Percentiles rank a stretch among this genome's conserved stretches.
Evolutionary conservation across 805 yeast species (phyloP).

Genomic region (Blastobotrys mokoenaii): DNA sequence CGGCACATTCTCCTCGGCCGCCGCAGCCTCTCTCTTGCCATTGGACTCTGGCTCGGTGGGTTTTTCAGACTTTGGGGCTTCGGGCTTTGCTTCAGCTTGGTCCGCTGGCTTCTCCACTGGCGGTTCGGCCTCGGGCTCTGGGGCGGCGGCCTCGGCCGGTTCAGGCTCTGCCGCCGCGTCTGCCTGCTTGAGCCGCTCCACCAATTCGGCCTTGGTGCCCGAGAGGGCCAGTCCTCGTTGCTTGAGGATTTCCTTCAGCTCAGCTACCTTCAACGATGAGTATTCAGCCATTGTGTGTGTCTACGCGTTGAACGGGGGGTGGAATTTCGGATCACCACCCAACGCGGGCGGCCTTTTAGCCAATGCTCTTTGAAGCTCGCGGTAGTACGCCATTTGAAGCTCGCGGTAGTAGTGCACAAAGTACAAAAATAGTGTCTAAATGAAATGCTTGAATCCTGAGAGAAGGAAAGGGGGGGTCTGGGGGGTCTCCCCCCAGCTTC

Average conservation of each 20-base stretch:
- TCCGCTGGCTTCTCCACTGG: not conserved
- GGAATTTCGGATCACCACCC: too few relatives aligned
- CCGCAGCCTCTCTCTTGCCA: not conserved
- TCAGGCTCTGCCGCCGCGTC: conserved; percentile 34
- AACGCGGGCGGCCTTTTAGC: too few relatives aligned
- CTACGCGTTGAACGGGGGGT: too few relatives aligned
- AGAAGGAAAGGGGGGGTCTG: too few relatives aligned
- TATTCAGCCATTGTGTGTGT: conserved; percentile 19
- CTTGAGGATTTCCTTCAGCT: conserved; percentile 70
- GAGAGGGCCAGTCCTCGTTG: conserved; percentile 54
- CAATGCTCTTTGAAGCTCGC: too few relatives aligned
- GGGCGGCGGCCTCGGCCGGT: not conserved
- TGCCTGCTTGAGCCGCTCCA: conserved; percentile 52
- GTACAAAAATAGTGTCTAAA: too few relatives aligned
- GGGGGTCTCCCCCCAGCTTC: too few relatives aligned
- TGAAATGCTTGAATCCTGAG: too few relatives aligned
- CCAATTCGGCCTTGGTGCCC: conserved; percentile 77
- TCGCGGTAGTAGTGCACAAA: too few relatives aligned
- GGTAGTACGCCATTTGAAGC: too few relatives aligned
- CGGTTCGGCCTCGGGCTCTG: conserved; percentile 29
- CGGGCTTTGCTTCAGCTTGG: not conserved
- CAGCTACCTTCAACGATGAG: conserved; percentile 45
- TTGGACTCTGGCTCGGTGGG: too few relatives aligned
- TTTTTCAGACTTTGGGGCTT: too few relatives aligned
- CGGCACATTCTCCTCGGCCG: not conserved